Conservation (phyloP, 1,284 basidiomycete species). For the Phylloporus gajari region DNA sequence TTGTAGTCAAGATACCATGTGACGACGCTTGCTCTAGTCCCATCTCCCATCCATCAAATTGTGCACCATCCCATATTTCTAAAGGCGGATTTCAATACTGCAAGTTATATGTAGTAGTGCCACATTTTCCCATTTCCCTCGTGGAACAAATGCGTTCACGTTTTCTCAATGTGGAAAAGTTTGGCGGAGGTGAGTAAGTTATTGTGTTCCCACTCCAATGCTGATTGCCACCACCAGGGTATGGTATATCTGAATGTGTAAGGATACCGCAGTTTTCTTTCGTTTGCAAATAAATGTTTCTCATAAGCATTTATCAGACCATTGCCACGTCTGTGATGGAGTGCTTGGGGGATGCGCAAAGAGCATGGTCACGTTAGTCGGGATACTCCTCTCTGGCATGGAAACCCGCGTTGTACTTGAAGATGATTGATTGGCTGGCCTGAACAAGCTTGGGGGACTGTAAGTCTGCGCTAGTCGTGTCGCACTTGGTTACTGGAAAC, state of each 20-base stretch:
- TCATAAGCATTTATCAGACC: slow-evolving; percentile 56
- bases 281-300: background rate
- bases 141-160: slow-evolving; percentile 52
- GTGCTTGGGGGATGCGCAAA: slow-evolving; percentile 57
- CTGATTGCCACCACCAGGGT: slow-evolving; percentile 55
- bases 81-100: slow-evolving; percentile 63
- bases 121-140: slow-evolving; percentile 70
- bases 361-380: slow-evolving; percentile 57
- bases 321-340: slow-evolving; percentile 58
- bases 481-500: slow-evolving; percentile 77
- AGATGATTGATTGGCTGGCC: slow-evolving; percentile 66
- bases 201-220: background rate
- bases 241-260: slow-evolving; percentile 81
- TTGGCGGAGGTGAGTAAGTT: slow-evolving; percentile 60
- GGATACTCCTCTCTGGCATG: slow-evolving; percentile 69
- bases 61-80: slow-evolving; percentile 63
- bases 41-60: slow-evolving; percentile 73
- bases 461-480: too few relatives aligned
- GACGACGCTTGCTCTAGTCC: slow-evolving; percentile 63
- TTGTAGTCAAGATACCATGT: slow-evolving; percentile 59
- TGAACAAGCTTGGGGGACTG: slow-evolving; percentile 73
- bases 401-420: slow-evolving; percentile 70
- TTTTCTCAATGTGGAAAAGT: slow-evolving; percentile 46
- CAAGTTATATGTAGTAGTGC: slow-evolving; percentile 62
- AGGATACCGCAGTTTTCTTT: slow-evolving; percentile 33